Base-by-base conservation (phyloP, 2,329 filamentous ascomycete genomes). In the Lachnellula arida region DNA sequence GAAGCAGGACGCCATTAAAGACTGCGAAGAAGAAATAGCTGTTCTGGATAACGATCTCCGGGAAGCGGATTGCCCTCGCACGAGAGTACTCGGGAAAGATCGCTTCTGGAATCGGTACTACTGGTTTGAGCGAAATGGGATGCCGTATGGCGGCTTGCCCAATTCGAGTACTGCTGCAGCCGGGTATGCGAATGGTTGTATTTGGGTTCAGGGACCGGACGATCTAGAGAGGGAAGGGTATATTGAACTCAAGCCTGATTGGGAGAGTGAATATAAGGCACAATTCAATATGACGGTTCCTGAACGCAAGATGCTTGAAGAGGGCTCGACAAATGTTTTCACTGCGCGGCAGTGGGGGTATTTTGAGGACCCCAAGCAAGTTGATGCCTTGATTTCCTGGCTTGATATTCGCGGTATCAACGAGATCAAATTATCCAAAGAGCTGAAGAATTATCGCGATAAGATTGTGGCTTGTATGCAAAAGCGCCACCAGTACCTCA, bases 21-120 rank as follows among this genome's bases (percentile, higher is more conserved):
- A 88, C 51, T 91, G 88, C 67, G 93, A 99, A 70, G 87, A 88
- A 5, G 87, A 93, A 66, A 95, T 99, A 61, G 85, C 85, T 3
- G 81, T 87, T 34, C 83, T 96, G 51, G 93, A 97, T 65, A 92
- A 95, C 66, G 92, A 97, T 70, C 79, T 99, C 46, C 88, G 94
- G 51, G 93, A 97, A 73, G 91, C 92, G 42, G 90, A 97, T 72
- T 96, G 93, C 66, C 90, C 92, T 37, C 87, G 94, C 59, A 96
- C 92, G 17, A 86, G 90, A 60, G 85, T 93, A 17, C 79, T 99
- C 25, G 94, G 94, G 58, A 93, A 94, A 71, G 94, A 99, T 73
- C 85, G 94, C 46, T 99, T 96, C 78, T 96, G 93, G 85, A 97
- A 99, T 73, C 85, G 93, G 53, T 99, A 97, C 73, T 97, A 95